These are phyloP conservation scores for Nannochloropsis granulata DNA, from an alignment of 108 stramenopile species.

Conservation along the genomic window DNA sequence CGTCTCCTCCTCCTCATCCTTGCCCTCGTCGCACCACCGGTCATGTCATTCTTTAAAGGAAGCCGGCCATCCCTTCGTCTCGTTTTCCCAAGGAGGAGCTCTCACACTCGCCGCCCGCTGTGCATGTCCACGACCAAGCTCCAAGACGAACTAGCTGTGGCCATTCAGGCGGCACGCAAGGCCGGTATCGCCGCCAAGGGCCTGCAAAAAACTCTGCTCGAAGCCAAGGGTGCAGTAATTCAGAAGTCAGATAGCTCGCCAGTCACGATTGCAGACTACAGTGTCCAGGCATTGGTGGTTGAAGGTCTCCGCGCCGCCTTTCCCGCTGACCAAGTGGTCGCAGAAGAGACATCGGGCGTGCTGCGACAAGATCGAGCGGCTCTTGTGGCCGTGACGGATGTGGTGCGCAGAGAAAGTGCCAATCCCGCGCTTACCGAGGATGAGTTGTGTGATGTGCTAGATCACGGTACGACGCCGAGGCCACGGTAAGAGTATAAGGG, in stretches of 20 bases:
- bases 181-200: not conserved
- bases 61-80: no score
- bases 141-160: not conserved
- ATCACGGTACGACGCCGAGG: not conserved
- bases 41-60: no score
- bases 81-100: no score
- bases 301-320: slow-evolving; percentile 17
- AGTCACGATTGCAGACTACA: slow-evolving; percentile 35
- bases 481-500: not conserved
- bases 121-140: not conserved
- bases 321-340: slow-evolving; percentile 28
- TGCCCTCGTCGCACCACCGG: no score
- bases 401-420: not conserved
- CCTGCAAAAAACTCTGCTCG: not conserved
- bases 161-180: not conserved
- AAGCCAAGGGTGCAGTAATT: not conserved
- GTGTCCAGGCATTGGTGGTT: slow-evolving; percentile 25
- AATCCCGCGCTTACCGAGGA: not conserved
- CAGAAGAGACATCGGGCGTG: slow-evolving; percentile 27
- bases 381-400: not conserved
- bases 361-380: slow-evolving; percentile 15
- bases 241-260: slow-evolving; percentile 25
- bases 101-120: not conserved
- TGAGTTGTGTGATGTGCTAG: slow-evolving; percentile 16
- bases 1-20: no score